phyloP scores from a whole-genome alignment of 148 eudicot genomes.

The Nepenthes mirabilis region DNA sequence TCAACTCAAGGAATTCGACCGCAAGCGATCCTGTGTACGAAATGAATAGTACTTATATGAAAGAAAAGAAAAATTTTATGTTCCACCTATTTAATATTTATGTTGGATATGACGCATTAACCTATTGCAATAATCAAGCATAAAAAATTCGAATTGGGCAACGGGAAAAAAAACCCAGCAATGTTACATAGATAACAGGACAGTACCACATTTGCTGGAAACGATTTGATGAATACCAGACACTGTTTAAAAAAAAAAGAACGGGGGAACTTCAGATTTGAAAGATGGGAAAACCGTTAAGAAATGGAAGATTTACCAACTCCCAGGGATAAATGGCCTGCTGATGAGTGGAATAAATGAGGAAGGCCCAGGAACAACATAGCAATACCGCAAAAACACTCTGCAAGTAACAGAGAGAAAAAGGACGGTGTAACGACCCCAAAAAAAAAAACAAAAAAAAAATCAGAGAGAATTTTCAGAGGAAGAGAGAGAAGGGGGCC shows the following conservation, averaged over 20 bases:
- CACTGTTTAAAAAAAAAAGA: neutral
- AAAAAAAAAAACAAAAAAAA: neutral
- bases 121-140: too few relatives aligned
- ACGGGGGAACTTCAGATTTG: neutral
- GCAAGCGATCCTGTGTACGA: too few relatives aligned
- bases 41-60: too few relatives aligned
- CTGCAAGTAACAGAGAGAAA: constrained; percentile 25
- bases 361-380: constrained; percentile 40
- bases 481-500: neutral
- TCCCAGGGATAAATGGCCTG: constrained; percentile 84
- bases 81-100: too few relatives aligned
- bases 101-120: too few relatives aligned
- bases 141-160: too few relatives aligned
- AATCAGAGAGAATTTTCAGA: neutral
- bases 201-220: too few relatives aligned
- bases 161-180: too few relatives aligned
- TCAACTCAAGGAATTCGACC: too few relatives aligned
- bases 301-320: constrained; percentile 34
- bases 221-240: too few relatives aligned
- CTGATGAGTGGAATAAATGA: constrained; percentile 60
- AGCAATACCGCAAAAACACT: constrained; percentile 46
- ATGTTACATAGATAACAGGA: too few relatives aligned
- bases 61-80: too few relatives aligned
- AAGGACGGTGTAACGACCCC: neutral
- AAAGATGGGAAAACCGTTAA: neutral